Evolutionary conservation across 2,329 filamentous ascomycete genomes (phyloP), one percentile per base, ranked within the genome.

Genomic region (Simplicillium aogashimaense): DNA sequence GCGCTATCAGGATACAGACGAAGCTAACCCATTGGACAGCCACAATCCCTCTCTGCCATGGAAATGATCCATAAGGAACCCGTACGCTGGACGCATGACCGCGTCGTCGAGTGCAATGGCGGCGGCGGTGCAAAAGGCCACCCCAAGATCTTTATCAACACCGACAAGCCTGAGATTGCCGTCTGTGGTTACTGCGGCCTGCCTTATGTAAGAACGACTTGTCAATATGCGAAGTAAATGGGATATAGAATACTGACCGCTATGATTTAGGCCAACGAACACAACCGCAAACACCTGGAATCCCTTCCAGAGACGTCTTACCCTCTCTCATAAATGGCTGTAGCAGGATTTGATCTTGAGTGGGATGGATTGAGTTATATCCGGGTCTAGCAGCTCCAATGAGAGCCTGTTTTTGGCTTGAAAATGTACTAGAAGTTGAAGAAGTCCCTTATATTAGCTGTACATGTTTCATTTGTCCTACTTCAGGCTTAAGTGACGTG

Each of bases 21-120:
- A 39, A 45, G 41, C 56, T 66, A 49, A 66, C 47, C 6, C 13
- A 30, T 37, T 16, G 39, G 44, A 46, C 58, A 97, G 92, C 92
- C 92, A 48, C 84, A 83, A 68, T 84, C 92, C 25, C 74, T 81
- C 56, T 83, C 92, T 28, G 92, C 92, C 46, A 98, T 98, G 56
- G 86, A 94, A 52, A 78, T 98, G 61, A 89, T 97, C 56, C 92
- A 98, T 74, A 82, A 89, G 70, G 84, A 95, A 65, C 90, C 89
- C 15, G 92, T 98, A 29, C 76, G 78, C 61, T 98, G 92, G 90
- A 86, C 82, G 44, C 82, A 95, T 59, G 76, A 86, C 47, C 77
- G 81, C 45, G 65, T 85, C 37, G 90, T 94, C 38, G 80, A 81
- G 35, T 98, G 92, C 60, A 89, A 97, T 55, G 92, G 92, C 43